Evolutionary conservation across 192 early-diverging fungal species (phyloP).

Genomic region (Entomortierella parvispora): DNA sequence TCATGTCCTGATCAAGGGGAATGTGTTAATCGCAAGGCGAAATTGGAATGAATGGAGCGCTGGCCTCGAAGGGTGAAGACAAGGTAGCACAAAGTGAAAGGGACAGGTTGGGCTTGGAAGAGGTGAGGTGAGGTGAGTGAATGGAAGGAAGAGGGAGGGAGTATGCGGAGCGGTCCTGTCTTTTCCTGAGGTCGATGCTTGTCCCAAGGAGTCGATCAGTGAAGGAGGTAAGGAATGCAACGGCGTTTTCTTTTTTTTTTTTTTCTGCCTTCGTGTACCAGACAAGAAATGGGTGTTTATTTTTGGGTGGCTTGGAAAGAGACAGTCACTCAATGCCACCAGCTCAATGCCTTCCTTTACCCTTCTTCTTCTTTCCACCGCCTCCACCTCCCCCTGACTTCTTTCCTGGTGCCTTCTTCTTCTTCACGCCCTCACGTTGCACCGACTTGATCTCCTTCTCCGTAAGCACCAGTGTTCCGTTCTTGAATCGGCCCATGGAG

Average conservation of each 20-base stretch:
- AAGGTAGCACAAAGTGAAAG: too few relatives aligned
- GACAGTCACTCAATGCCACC: not conserved
- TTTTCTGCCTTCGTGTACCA: too few relatives aligned
- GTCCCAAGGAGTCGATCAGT: too few relatives aligned
- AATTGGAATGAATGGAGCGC: too few relatives aligned
- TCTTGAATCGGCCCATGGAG: slow-evolving; percentile 51
- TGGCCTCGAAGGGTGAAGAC: too few relatives aligned
- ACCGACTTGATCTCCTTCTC: slow-evolving; percentile 48
- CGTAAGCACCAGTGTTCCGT: slow-evolving; percentile 23
- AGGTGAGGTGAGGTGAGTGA: too few relatives aligned
- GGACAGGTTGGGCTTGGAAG: too few relatives aligned
- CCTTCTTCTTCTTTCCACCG: slow-evolving; percentile 43
- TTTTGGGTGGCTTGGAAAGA: not conserved
- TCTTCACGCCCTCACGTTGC: slow-evolving; percentile 45
- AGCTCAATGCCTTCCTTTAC: slow-evolving; percentile 34
- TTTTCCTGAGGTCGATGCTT: too few relatives aligned
- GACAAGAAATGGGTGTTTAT: not conserved
- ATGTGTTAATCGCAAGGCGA: too few relatives aligned
- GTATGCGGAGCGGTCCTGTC: too few relatives aligned
- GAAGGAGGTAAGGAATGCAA: too few relatives aligned
- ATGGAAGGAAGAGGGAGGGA: too few relatives aligned
- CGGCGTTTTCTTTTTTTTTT: not conserved
- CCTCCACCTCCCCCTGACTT: slow-evolving; percentile 22
- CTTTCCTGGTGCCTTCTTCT: slow-evolving; percentile 30
- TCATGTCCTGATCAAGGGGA: slow-evolving; percentile 58